These are phyloP conservation scores for Tympanopsis confertula DNA, from an alignment of 2,329 filamentous ascomycete species.

Conservation along the genomic window DNA sequence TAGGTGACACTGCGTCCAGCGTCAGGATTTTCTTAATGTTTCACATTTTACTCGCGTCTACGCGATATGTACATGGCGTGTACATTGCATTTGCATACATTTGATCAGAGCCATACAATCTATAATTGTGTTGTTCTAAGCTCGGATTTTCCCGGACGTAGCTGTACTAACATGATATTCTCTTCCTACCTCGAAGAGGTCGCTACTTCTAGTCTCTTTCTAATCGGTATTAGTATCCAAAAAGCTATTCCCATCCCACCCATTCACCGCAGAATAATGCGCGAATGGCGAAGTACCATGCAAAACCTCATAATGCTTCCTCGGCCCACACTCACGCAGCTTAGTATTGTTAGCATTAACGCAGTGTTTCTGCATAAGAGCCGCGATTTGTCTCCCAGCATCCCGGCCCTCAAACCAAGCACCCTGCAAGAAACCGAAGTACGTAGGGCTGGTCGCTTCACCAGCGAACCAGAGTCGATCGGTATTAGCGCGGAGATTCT, in stretches of 20 bases:
- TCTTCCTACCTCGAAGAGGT: too few species aligned
- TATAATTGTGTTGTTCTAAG: too few species aligned
- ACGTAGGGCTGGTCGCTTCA: constrained; percentile 48
- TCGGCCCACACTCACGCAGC: constrained; percentile 5
- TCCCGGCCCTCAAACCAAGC: constrained; percentile 44
- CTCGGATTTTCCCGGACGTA: too few species aligned
- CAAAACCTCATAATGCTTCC: constrained; percentile 3
- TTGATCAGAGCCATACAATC: too few species aligned
- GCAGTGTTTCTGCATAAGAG: constrained; percentile 12
- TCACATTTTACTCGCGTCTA: too few species aligned
- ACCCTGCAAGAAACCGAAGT: constrained; percentile 56
- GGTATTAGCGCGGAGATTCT: constrained; percentile 56
- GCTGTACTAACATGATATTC: too few species aligned
- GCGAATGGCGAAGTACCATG: constrained; percentile 7
- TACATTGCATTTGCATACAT: too few species aligned
- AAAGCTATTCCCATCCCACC: constrained; percentile 8
- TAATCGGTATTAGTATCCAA: constrained; percentile 1
- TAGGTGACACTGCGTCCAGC: too few species aligned
- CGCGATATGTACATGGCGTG: too few species aligned
- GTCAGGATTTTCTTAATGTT: too few species aligned
- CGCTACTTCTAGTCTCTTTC: too few species aligned
- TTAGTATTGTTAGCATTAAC: constrained; percentile 2
- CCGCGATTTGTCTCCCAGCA: constrained; percentile 30
- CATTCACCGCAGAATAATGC: constrained; percentile 10
- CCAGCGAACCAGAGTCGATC: constrained; percentile 52